Conservation (phyloP, 257 asterid species). For the Solanum pimpinellifolium region DNA sequence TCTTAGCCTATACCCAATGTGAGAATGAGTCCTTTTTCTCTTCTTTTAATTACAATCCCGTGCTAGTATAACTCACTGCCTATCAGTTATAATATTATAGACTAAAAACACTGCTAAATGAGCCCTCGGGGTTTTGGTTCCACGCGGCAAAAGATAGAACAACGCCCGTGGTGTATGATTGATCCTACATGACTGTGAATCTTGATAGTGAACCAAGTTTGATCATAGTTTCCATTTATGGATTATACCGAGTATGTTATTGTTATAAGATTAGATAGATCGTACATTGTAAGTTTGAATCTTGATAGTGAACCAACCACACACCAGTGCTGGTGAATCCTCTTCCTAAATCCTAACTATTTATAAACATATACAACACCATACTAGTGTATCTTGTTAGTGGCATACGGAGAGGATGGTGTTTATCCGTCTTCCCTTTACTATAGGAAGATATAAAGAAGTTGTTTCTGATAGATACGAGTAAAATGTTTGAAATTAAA, state of each 20-base stretch:
- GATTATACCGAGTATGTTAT: no score
- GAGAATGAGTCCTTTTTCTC: no score
- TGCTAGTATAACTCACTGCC: neutral
- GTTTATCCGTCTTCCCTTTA: no score
- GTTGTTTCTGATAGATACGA: rapidly evolving
- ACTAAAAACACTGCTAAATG: neutral
- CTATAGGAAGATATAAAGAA: no score
- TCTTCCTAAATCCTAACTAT: neutral
- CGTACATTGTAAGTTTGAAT: no score
- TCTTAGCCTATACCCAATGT: neutral
- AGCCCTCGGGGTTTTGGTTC: neutral
- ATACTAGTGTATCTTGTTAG: neutral
- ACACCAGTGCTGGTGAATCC: neutral
- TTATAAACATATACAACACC: neutral
- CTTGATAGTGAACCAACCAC: neutral
- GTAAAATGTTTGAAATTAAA: neutral
- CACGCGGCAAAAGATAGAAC: neutral
- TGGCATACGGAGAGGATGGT: no score
- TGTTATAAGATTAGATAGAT: neutral
- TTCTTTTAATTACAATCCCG: neutral
- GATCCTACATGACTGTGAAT: neutral
- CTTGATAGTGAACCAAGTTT: neutral
- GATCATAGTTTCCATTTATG: no score
- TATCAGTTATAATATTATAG: neutral
- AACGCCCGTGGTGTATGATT: neutral